Evolutionary conservation across 129 eudicot genomes (phyloP), one percentile per base, ranked within the genome.

Genomic region (Pittosporum tobira): DNA sequence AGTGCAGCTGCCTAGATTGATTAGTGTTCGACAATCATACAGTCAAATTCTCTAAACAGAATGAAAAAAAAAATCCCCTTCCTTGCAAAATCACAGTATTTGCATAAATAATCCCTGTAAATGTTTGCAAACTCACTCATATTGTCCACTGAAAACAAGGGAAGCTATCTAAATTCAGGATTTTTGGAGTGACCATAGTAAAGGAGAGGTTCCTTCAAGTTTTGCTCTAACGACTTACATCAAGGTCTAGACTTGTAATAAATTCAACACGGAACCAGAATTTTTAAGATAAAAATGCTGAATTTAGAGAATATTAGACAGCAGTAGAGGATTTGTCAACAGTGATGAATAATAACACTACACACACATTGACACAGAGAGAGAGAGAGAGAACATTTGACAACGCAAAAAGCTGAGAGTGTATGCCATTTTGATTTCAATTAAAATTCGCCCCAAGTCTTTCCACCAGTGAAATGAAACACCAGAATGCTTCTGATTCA

Each of bases 341-440:
- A 34, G n/a, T n/a, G n/a, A n/a, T n/a, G n/a, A n/a, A 34, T 6
- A 12, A 34, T 34, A 12, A 34, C n/a, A 6, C 10, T 34, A 34
- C 38, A 34, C 40, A 53, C n/a, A 54, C 3, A 29, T n/a, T 5
- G 43, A 53, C 5, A 15, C 30, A 61, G 70, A 20, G 62, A 43
- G 59, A 70, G 7, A 37, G 53, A 61, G 51, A 68, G 27, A 15
- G 54, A 63, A 90, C 98, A 96, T 91, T 91, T 14, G 94, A 78
- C 50, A 91, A 67, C 43, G 96, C 98, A 69, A 91, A 91, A 18
- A 91, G 89, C 57, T 91, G 96, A 48, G 98, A 56, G 54, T 91
- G 98, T 94, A 86, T 91, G 81, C 98, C 98, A 65, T 75, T 91
- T 64, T 91, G 98, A 63, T 91, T 96, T 61, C 98, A 90, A 71